Percentiles rank a stretch among this genome's conserved stretches.
phyloP scores from a whole-genome alignment of 805 yeast species.

The Lipomyces spencermartinsiae region DNA sequence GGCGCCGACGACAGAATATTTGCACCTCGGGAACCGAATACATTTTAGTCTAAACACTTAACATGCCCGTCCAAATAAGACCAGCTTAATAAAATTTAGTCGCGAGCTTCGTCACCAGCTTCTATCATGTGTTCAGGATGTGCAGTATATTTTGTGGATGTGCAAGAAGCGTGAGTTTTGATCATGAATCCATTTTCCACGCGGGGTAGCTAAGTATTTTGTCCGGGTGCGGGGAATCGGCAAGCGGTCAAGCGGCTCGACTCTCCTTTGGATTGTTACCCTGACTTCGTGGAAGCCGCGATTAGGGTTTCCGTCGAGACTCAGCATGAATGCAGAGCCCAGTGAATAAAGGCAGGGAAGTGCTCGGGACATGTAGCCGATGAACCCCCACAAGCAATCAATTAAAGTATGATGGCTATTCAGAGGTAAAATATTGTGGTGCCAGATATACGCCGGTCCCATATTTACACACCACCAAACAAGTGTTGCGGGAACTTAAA shows the following conservation, averaged over 20 bases:
- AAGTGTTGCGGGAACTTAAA: too few relatives aligned
- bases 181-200: constrained; percentile 1
- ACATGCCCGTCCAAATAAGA: constrained; percentile 1
- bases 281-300: neutral
- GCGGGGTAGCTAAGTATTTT: neutral
- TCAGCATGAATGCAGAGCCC: neutral
- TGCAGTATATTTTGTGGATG: neutral
- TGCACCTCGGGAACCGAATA: neutral
- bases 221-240: neutral
- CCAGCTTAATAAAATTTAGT: neutral
- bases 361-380: neutral
- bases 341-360: neutral
- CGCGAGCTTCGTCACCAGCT: neutral
- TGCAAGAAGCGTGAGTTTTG: constrained; percentile 1
- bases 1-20: neutral
- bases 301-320: constrained; percentile 1
- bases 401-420: neutral
- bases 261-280: neutral
- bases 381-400: neutral
- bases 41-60: neutral
- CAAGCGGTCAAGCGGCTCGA: neutral
- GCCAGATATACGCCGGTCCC: too few relatives aligned
- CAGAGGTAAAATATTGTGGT: neutral
- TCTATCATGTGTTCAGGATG: neutral
- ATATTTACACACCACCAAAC: too few relatives aligned